Conservation (phyloP, 192 early-diverging fungal genomes). For the Spinellus fusiger region DNA sequence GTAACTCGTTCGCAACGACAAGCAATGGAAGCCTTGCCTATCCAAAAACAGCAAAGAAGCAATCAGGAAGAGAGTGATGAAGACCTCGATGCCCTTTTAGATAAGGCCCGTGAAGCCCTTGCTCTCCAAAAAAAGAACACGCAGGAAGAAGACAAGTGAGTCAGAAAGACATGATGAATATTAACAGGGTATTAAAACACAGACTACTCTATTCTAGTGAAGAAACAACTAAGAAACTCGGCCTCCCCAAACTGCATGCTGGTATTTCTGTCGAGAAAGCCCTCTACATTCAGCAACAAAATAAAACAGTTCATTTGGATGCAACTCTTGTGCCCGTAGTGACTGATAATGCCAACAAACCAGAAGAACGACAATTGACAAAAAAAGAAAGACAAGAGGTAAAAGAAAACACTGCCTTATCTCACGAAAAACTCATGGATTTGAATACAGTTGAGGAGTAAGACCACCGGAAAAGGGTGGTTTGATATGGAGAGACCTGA, state of each 20-base stretch:
- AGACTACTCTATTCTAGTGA: background rate
- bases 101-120: constrained; percentile 33
- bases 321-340: constrained; percentile 28
- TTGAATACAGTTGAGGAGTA: constrained; percentile 12
- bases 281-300: constrained; percentile 32
- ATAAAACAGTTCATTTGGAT: constrained; percentile 20
- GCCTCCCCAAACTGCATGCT: constrained; percentile 36
- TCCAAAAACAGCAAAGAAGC: background rate
- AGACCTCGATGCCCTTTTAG: constrained; percentile 31
- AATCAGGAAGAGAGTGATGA: constrained; percentile 15
- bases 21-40: background rate
- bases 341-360: constrained; percentile 15
- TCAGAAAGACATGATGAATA: background rate
- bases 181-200: background rate
- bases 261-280: constrained; percentile 29
- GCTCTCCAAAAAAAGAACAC: constrained; percentile 21
- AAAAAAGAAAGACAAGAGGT: constrained; percentile 36
- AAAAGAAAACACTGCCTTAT: background rate
- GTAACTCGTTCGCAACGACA: background rate
- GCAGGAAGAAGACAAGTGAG: background rate
- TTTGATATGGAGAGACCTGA: constrained; percentile 84
- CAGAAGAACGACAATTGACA: constrained; percentile 24
- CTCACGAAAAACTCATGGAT: background rate
- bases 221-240: background rate
- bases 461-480: constrained; percentile 57